Conservation (phyloP, 1,284 basidiomycete genomes). For the Gomphus bonarii region DNA sequence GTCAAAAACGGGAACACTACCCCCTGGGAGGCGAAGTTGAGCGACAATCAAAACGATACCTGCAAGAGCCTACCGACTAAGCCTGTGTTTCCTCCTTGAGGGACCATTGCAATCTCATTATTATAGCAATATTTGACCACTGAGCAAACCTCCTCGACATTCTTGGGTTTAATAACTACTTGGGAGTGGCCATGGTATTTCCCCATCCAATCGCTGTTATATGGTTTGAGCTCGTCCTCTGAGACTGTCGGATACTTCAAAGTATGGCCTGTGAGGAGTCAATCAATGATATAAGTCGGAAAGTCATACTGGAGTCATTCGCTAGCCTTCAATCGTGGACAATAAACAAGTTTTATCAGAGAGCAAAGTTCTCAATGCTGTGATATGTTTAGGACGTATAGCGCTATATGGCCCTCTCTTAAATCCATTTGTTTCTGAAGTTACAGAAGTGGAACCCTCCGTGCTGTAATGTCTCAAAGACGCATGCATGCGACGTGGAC, state of each 20-base stretch:
- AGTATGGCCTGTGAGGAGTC: too few species aligned
- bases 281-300: too few species aligned
- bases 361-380: too few species aligned
- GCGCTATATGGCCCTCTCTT: too few species aligned
- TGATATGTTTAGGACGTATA: too few species aligned
- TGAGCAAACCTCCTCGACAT: slow-evolving; percentile 79
- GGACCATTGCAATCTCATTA: slow-evolving; percentile 77
- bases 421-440: too few species aligned
- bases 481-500: too few species aligned
- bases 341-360: too few species aligned
- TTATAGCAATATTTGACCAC: slow-evolving; percentile 82
- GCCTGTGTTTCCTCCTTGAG: slow-evolving; percentile 98
- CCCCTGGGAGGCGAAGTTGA: slow-evolving; percentile 30
- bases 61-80: slow-evolving; percentile 48
- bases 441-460: too few species aligned
- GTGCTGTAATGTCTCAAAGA: too few species aligned
- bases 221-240: slow-evolving; percentile 63
- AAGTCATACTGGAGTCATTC: too few species aligned
- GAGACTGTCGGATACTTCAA: not conserved
- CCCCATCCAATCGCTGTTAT: slow-evolving; percentile 96
- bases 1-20: slow-evolving; percentile 83
- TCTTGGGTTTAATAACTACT: slow-evolving; percentile 84
- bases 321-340: too few species aligned
- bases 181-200: slow-evolving; percentile 83
- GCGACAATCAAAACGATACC: slow-evolving; percentile 19